phyloP scores from a whole-genome alignment of 352 stramenopile genomes.

The Phytophthora podocarpi region DNA sequence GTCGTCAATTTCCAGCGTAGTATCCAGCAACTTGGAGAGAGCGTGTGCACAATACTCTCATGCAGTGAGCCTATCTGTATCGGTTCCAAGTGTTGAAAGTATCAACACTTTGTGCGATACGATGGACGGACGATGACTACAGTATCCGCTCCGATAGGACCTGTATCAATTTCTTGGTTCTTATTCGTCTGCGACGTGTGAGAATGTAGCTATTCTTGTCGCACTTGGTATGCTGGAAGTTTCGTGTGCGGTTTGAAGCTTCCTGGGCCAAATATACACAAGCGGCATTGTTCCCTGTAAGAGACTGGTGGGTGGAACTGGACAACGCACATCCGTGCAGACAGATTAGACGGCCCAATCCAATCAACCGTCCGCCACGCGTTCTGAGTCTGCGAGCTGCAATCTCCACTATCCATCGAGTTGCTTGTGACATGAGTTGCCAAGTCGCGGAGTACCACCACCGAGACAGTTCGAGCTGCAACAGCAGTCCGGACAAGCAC shows the following conservation, averaged over 20 bases:
- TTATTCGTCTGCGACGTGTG: constrained; percentile 37
- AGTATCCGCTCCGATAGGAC: too few species aligned
- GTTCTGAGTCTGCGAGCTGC: constrained; percentile 10
- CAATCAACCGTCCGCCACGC: too few species aligned
- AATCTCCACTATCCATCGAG: constrained; percentile 24
- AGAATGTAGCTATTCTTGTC: constrained; percentile 21
- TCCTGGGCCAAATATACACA: constrained; percentile 12
- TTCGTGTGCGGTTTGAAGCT: constrained; percentile 17
- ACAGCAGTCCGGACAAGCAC: constrained; percentile 15
- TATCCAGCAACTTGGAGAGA: too few species aligned
- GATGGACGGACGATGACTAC: too few species aligned
- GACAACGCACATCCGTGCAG: too few species aligned
- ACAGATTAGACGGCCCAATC: constrained; percentile 22
- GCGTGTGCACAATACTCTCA: constrained; percentile 3
- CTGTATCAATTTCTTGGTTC: constrained; percentile 23
- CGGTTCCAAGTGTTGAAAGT: neutral
- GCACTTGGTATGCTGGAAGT: constrained; percentile 2
- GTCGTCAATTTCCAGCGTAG: constrained; percentile 25
- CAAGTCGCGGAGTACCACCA: constrained; percentile 25
- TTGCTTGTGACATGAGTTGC: constrained; percentile 31
- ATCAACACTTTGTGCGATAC: constrained; percentile 3
- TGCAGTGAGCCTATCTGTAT: neutral
- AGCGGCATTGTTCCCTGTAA: constrained; percentile 8
- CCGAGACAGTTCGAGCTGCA: constrained; percentile 1
- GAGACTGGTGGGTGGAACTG: constrained; percentile 22